Evolutionary conservation across 2,329 filamentous ascomycete species (phyloP).

Genomic region (Westerdykella sp.): DNA sequence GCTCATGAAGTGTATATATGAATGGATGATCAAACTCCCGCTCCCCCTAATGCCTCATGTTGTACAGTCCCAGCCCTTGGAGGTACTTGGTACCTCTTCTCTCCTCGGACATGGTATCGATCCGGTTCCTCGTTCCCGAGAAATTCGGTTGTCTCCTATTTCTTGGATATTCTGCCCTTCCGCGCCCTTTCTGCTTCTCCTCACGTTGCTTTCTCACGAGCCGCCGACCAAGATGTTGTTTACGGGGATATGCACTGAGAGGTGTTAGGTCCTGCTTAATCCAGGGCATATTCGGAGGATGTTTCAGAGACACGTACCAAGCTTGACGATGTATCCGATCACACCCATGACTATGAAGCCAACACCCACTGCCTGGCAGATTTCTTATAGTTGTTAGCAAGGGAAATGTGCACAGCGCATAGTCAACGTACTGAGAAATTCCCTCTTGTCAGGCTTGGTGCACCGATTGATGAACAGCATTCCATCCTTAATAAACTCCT

Average conservation of each 20-base stretch:
- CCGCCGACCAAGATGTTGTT: conserved; percentile 49
- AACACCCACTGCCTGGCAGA: conserved; percentile 48
- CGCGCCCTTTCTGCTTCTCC: too few relatives aligned
- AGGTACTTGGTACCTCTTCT: too few relatives aligned
- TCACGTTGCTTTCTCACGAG: conserved; percentile 18
- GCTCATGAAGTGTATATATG: background rate
- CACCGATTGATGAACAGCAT: conserved; percentile 46
- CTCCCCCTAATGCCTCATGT: conserved; percentile 26
- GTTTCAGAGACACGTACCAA: conserved; percentile 27
- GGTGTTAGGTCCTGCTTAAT: conserved; percentile 1
- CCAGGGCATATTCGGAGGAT: background rate
- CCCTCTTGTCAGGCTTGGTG: conserved; percentile 41
- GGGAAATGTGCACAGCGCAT: background rate
- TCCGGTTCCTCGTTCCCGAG: too few relatives aligned
- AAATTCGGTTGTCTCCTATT: too few relatives aligned
- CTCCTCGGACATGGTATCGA: too few relatives aligned
- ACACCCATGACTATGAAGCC: conserved; percentile 51
- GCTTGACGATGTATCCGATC: conserved; percentile 49
- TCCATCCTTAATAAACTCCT: conserved; percentile 43
- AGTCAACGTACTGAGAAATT: conserved; percentile 25
- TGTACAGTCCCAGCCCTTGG: conserved; percentile 17
- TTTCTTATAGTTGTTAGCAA: conserved; percentile 29
- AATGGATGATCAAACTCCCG: conserved; percentile 28
- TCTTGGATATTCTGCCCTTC: too few relatives aligned
- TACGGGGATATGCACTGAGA: conserved; percentile 46